Conservation (phyloP, 306 rosid species). For the Fagus sylvatica region DNA sequence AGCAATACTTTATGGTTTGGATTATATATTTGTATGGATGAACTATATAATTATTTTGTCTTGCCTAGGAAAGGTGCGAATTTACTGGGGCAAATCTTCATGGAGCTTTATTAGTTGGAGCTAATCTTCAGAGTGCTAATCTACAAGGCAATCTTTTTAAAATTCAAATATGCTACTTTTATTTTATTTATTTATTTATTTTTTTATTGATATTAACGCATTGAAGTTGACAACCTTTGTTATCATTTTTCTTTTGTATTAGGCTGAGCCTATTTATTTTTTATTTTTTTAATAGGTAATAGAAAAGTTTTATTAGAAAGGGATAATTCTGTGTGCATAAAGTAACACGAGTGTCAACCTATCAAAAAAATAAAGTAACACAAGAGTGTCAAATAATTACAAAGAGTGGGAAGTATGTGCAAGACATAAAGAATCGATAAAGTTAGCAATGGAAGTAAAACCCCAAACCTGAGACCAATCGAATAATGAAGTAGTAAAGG, state of each 20-base stretch:
- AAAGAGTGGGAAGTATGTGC: no score
- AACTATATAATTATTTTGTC: constrained; percentile 44
- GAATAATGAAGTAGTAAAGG: no score
- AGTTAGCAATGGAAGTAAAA: no score
- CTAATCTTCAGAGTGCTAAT: constrained; percentile 91
- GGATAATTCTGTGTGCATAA: no score
- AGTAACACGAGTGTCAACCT: background rate
- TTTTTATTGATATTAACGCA: background rate
- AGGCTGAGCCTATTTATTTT: background rate
- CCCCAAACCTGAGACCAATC: no score
- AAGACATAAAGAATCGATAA: no score
- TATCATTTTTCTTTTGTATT: background rate
- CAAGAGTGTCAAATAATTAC: no score
- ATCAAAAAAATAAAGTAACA: no score
- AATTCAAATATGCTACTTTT: background rate
- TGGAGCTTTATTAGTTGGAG: constrained; percentile 86
- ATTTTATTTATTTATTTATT: no score
- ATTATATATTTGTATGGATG: constrained; percentile 13
- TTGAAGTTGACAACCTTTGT: background rate
- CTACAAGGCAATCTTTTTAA: constrained; percentile 65
- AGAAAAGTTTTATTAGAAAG: no score
- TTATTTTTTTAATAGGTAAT: background rate
- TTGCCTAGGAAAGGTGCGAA: constrained; percentile 92
- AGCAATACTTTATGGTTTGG: constrained; percentile 18
- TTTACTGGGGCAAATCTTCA: constrained; percentile 96